Conservation (phyloP, 768 basidiomycete genomes). For the Serendipita sp. region DNA sequence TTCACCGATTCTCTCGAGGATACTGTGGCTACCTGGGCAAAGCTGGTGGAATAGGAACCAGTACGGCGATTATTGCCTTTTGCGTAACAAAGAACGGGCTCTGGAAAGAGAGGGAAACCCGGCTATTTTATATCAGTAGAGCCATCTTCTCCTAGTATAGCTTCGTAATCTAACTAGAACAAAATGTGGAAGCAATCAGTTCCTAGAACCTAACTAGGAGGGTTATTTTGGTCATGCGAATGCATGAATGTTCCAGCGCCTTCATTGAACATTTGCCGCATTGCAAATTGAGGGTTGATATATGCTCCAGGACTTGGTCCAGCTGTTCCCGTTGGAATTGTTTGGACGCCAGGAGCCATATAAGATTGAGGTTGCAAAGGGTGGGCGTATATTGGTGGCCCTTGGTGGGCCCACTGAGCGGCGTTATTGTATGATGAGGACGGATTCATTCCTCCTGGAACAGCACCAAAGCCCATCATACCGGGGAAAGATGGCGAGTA, state of each 20-base stretch:
- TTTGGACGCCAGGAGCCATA: background rate
- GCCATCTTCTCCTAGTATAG: background rate
- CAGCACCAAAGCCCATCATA: background rate
- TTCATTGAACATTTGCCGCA: background rate
- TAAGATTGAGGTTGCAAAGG: background rate
- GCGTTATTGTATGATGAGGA: background rate
- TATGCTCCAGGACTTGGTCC: background rate
- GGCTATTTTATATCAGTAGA: background rate
- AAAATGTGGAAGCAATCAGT: no score
- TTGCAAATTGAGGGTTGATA: conserved; percentile 1
- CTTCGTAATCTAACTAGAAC: background rate
- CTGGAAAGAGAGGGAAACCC: conserved; percentile 7
- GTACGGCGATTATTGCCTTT: conserved; percentile 82
- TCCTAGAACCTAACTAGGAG: background rate
- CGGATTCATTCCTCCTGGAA: background rate
- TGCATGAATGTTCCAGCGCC: background rate
- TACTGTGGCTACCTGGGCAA: conserved; percentile 62
- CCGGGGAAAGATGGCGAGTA: background rate
- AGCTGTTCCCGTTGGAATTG: background rate
- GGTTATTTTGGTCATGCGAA: background rate
- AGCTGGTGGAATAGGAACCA: conserved; percentile 52
- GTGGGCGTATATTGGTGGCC: background rate
- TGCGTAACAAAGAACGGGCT: conserved; percentile 33
- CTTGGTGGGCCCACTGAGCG: background rate
- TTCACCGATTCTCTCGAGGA: conserved; percentile 55